Base-by-base conservation (phyloP, 371 early-diverging fungal species). In the Thermomucor indicae-seudaticae region DNA sequence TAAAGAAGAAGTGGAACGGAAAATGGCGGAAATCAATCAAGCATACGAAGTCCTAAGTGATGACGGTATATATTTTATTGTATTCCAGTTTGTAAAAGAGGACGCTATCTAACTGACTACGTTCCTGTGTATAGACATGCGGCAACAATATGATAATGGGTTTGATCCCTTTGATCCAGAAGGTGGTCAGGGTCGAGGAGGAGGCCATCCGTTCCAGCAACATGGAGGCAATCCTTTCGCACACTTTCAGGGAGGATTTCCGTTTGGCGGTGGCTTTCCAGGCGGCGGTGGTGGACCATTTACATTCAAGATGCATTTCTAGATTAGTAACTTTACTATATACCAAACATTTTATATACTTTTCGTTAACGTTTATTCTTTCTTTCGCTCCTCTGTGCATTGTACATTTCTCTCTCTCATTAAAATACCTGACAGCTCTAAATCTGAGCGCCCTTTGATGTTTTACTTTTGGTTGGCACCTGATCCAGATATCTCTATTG, bases 11-110 rank as follows among this genome's bases (percentile, higher is more conserved):
- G 95, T 90, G 11, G 82, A 88, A 61, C 78, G 78, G 59, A 92
- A 91, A 78, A 96, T 96, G 96, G 83, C 88, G 11, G 90, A 90
- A 12, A 84, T 97, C 56, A 97, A 96, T 57, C 84, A 87, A 57
- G 96, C 98, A 1, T 93, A 95, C 63, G 93, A 92, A 72, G 89
- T 94, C 1, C 64, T 97, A 45, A 84, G 76, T 47, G 84, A 96
- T 62, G 84, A 89, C 27, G 85, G 82, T 83, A 67, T 57, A n/a
- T n/a, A n/a, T n/a, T n/a, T n/a, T n/a, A n/a, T 43, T 53, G 3
- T 41, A 40, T n/a, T 34, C 4, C 6, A 6, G 20, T 6, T 12
- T 38, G 44, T 55, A 59, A 64, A 71, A 23, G 49, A 67, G 39
- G 8, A 37, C 28, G 6, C 24, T 32, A 11, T 39, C 16, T 38